These are phyloP conservation scores for Glonium stellatum DNA, from an alignment of 495 filamentous ascomycete species.

Conservation along the genomic window DNA sequence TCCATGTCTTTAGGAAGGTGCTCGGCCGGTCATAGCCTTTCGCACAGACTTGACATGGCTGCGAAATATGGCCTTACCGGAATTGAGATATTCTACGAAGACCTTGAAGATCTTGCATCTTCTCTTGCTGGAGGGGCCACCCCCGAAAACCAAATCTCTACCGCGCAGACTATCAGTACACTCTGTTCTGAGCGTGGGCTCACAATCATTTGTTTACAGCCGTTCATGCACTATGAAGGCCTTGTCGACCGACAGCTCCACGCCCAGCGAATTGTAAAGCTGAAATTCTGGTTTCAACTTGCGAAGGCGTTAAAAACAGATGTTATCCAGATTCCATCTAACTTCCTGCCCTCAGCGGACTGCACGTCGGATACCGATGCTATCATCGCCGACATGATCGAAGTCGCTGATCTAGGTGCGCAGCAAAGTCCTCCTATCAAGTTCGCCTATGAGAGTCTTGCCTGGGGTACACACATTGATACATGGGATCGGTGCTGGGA, in stretches of 20 bases:
- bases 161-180: conserved; percentile 48
- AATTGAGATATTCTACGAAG: conserved; percentile 76
- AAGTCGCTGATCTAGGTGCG: conserved; percentile 59
- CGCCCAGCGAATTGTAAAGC: conserved; percentile 51
- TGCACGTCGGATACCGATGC: conserved; percentile 50
- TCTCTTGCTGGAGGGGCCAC: conserved; percentile 15
- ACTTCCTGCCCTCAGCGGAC: conserved; percentile 54
- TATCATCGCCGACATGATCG: conserved; percentile 58
- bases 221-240: conserved; percentile 75
- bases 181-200: conserved; percentile 55
- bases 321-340: conserved; percentile 67
- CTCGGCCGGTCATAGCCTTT: conserved; percentile 54
- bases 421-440: conserved; percentile 49
- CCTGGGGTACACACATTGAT: conserved; percentile 66
- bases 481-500: conserved; percentile 68
- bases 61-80: conserved; percentile 58
- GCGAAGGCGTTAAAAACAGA: conserved; percentile 58
- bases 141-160: conserved; percentile 38
- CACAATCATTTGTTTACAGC: conserved; percentile 65
- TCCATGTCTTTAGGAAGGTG: conserved; percentile 67
- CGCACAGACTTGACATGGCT: conserved; percentile 60
- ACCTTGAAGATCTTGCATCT: conserved; percentile 57
- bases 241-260: conserved; percentile 58
- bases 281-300: conserved; percentile 62
- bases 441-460: conserved; percentile 71